A percentile compares a stretch with the other conserved stretches of the same genome.
Evolutionary conservation across 2,329 filamentous ascomycete species (phyloP).

Genomic region (Nemania sp.): DNA sequence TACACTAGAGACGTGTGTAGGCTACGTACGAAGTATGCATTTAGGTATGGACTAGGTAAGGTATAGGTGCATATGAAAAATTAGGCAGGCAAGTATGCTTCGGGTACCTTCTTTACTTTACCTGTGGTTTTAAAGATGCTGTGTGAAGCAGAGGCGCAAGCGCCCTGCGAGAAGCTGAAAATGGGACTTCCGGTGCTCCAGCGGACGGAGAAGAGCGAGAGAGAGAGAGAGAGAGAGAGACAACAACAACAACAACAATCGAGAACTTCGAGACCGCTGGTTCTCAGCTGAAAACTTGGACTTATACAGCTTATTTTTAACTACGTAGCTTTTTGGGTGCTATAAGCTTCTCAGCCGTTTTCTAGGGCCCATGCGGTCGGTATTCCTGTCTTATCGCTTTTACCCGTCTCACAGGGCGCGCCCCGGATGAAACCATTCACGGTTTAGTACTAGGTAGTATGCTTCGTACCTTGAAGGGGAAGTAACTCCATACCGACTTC

Average conservation of each 20-base stretch:
- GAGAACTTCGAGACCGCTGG: neutral
- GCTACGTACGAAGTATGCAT: too few species aligned
- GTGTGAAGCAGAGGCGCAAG: neutral
- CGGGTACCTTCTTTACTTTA: neutral
- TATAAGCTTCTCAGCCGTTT: neutral
- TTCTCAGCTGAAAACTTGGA: neutral
- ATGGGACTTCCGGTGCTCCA: neutral
- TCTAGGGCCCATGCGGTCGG: slow-evolving; percentile 11
- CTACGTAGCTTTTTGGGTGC: neutral
- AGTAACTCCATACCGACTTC: neutral
- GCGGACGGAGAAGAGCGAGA: neutral
- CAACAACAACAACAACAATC: too few species aligned
- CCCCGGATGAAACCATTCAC: slow-evolving; percentile 8
- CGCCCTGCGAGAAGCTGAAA: slow-evolving; percentile 13
- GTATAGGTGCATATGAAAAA: too few species aligned
- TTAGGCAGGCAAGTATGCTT: too few species aligned
- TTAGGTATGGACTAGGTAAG: too few species aligned
- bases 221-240: neutral
- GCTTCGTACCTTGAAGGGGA: too few species aligned
- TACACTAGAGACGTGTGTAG: too few species aligned
- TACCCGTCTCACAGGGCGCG: neutral
- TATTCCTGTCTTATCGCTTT: slow-evolving; percentile 2
- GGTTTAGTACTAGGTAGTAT: neutral
- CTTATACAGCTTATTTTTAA: neutral
- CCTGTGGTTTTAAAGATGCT: neutral